Conservation (phyloP, 306 rosid genomes). For the Prunus davidiana region DNA sequence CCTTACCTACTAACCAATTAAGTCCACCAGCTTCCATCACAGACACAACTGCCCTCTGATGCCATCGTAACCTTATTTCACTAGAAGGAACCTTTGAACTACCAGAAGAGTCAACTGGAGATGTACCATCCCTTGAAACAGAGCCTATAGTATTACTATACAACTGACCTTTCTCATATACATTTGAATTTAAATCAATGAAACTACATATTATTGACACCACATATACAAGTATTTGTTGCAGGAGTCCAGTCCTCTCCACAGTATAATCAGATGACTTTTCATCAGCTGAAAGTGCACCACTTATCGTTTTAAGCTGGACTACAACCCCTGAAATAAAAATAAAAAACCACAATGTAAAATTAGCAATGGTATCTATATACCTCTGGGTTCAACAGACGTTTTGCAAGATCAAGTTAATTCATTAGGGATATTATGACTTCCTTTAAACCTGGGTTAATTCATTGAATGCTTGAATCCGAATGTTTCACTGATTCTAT, state of each 20-base stretch:
- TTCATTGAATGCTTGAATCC: no score
- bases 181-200: constrained; percentile 66
- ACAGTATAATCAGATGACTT: constrained; percentile 47
- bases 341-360: constrained; percentile 20
- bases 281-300: constrained; percentile 66
- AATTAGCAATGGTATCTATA: constrained; percentile 13
- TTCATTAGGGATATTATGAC: no score
- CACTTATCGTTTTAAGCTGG: constrained; percentile 83
- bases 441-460: no score
- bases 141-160: constrained; percentile 44
- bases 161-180: constrained; percentile 48
- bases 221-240: constrained; percentile 68
- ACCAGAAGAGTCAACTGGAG: constrained; percentile 47
- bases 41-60: constrained; percentile 82
- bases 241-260: constrained; percentile 68
- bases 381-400: neutral
- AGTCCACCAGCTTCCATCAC: constrained; percentile 99
- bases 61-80: constrained; percentile 77
- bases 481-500: no score
- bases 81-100: constrained; percentile 52
- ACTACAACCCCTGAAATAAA: constrained; percentile 79
- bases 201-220: constrained; percentile 70
- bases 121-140: constrained; percentile 35
- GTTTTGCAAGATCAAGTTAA: neutral
- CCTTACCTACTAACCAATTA: constrained; percentile 99